Percentiles rank a stretch among this genome's conserved stretches.
Evolutionary conservation across 352 stramenopile genomes (phyloP).

Genomic region (Phytophthora palmivora): DNA sequence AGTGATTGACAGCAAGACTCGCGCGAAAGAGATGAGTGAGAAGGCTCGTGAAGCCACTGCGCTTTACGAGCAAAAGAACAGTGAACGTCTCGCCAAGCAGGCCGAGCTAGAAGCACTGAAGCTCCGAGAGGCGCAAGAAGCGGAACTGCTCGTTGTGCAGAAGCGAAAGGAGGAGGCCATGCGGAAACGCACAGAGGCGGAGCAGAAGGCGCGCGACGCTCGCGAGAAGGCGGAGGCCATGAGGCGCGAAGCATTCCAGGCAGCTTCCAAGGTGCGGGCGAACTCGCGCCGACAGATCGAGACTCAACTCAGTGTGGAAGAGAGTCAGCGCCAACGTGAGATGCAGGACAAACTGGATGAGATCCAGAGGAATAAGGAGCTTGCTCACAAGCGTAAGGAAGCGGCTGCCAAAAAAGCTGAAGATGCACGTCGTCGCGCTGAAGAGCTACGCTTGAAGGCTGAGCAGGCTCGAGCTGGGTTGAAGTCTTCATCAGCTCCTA

Average conservation of each 20-base stretch:
- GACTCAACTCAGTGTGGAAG: conserved; percentile 63
- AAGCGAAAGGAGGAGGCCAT: conserved; percentile 70
- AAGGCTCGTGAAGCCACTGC: conserved; percentile 70
- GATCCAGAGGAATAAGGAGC: conserved; percentile 59
- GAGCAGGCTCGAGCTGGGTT: conserved; percentile 55
- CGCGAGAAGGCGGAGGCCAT: conserved; percentile 68
- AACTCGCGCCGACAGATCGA: conserved; percentile 77
- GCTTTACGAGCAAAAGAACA: conserved; percentile 65
- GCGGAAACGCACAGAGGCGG: conserved; percentile 69
- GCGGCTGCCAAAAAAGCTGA: conserved; percentile 55
- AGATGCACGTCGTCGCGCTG: conserved; percentile 61
- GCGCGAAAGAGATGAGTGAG: conserved; percentile 62
- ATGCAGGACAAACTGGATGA: conserved; percentile 51
- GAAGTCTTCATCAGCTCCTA: conserved; percentile 17
- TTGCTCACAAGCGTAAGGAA: conserved; percentile 53
- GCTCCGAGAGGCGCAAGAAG: conserved; percentile 51
- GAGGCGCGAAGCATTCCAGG: conserved; percentile 68
- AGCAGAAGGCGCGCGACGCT: conserved; percentile 65
- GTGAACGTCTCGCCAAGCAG: conserved; percentile 62
- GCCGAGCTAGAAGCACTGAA: conserved; percentile 52
- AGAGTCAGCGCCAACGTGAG: conserved; percentile 53
- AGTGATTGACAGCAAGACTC: conserved; percentile 77
- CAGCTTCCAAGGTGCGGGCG: conserved; percentile 67
- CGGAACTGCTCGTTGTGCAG: conserved; percentile 54
- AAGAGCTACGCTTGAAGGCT: conserved; percentile 58